Base-by-base conservation (phyloP, 208 protist genomes). In the Herpetomonas samuelpessoai region DNA sequence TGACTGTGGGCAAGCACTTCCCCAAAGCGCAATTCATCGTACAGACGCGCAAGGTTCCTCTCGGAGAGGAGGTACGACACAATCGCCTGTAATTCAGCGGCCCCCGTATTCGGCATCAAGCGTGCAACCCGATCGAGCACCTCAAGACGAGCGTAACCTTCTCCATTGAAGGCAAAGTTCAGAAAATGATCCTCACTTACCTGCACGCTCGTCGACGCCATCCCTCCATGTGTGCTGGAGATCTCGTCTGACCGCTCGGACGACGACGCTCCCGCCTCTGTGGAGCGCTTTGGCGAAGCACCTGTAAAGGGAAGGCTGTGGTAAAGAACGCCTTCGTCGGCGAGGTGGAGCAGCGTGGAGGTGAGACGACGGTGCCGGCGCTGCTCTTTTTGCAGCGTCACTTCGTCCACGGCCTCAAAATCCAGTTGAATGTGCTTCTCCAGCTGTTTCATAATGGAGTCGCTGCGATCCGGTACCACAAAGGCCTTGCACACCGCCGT, bases 351-450 rank as follows among this genome's bases (percentile, higher is more conserved):
- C 16, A 93, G 65, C 39, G 79, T 81, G 16, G 81, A 83, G 38
- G 67, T 62, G 10, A 93, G 79, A 9, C 87, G 74, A 2, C 65
- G 39, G 16, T 76, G 83, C 2, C 87, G 83, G 1, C 79, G 80
- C 61, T 63, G 54, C 25, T 77, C 81, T 54, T 86, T 88, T 30
- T 68, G 65, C 24, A 50, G 27, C 14, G 79, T 68, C 16, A 86
- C 62, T 10, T 80, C 76, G 39, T 93, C 87, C 56, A 93, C 73
- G 47, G 74, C 79, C 16, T 52, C 51, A 57, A 93, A 62, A 44
- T 93, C 83, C 10, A 93, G 56, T n/a, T 74, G 60, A 47, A 93
- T 83, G 71, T 93, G 87, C 24, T 83, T 57, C 79, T 73, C 61
- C 25, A 93, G 58, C 53, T 91, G 80, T 49, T 78, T 46, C 61